phyloP scores from a whole-genome alignment of 306 rosid species.

The Macrotyloma uniflorum region DNA sequence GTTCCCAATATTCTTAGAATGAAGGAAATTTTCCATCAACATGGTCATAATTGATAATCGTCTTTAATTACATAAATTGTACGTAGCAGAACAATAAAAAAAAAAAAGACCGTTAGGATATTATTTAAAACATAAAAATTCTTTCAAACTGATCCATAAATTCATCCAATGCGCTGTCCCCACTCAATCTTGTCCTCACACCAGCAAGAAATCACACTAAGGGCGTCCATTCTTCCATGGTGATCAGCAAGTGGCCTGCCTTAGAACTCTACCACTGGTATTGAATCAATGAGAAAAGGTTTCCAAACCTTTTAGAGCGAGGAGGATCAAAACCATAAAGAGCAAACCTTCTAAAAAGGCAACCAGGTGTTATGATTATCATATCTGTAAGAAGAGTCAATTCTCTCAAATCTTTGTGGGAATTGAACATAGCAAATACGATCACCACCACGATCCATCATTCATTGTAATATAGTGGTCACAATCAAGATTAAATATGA shows the following conservation, averaged over 20 bases:
- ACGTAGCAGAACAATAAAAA: too few species aligned
- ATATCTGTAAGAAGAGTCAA: constrained; percentile 95
- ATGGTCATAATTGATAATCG: too few species aligned
- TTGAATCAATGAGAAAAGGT: constrained; percentile 87
- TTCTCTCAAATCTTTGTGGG: constrained; percentile 98
- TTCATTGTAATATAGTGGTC: constrained; percentile 89
- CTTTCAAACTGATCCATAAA: too few species aligned
- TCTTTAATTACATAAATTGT: too few species aligned
- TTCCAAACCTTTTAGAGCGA: constrained; percentile 85
- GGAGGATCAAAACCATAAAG: constrained; percentile 97
- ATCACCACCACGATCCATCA: constrained; percentile 99
- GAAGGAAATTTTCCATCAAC: too few species aligned
- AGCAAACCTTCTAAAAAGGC: constrained; percentile 88
- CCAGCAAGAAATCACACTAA: too few species aligned
- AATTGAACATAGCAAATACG: constrained; percentile 94
- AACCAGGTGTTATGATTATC: constrained; percentile 98
- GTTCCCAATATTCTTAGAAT: too few species aligned
- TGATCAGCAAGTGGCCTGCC: constrained; percentile 99
- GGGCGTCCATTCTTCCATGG: too few species aligned
- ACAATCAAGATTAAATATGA: constrained; percentile 91
- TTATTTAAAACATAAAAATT: too few species aligned
- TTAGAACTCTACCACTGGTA: constrained; percentile 93
- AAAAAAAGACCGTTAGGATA: too few species aligned
- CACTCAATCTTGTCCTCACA: too few species aligned
- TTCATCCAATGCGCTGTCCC: too few species aligned